These are phyloP conservation scores for Capsicum rhomboideum DNA, from an alignment of 257 asterid species.

Conservation along the genomic window DNA sequence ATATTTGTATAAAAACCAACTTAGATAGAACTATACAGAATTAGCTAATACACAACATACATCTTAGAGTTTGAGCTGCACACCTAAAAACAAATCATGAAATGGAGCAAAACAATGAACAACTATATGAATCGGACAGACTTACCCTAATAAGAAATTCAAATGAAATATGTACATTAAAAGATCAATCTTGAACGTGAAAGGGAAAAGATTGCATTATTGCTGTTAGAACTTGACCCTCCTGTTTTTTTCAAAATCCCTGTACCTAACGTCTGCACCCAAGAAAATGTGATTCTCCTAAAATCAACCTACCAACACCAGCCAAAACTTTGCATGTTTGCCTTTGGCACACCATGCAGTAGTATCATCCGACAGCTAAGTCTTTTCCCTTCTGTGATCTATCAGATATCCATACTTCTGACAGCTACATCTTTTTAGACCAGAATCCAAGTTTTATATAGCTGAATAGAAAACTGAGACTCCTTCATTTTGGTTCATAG, in stretches of 20 bases:
- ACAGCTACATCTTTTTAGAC: background rate
- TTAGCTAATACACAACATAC: background rate
- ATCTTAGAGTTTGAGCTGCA: background rate
- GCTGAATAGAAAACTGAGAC: background rate
- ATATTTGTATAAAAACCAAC: background rate
- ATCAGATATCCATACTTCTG: background rate
- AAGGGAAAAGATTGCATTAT: constrained; percentile 12
- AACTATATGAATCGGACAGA: background rate
- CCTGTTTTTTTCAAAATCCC: constrained; percentile 5
- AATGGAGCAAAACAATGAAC: background rate
- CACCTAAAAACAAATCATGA: background rate
- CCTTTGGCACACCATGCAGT: constrained; percentile 44
- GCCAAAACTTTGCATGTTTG: constrained; percentile 35
- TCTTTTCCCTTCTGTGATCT: background rate
- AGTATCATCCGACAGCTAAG: constrained; percentile 14
- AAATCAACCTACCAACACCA: constrained; percentile 31
- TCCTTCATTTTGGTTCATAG: background rate
- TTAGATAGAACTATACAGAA: background rate
- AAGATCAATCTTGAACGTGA: constrained; percentile 3
- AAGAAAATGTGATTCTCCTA: constrained; percentile 12
- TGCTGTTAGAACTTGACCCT: constrained; percentile 15
- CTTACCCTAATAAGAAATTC: background rate
- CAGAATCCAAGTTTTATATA: background rate
- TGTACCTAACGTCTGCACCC: constrained; percentile 11
- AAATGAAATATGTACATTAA: constrained; percentile 19